Conservation (phyloP, 2,329 filamentous ascomycete species). For the Didymella sp. region DNA sequence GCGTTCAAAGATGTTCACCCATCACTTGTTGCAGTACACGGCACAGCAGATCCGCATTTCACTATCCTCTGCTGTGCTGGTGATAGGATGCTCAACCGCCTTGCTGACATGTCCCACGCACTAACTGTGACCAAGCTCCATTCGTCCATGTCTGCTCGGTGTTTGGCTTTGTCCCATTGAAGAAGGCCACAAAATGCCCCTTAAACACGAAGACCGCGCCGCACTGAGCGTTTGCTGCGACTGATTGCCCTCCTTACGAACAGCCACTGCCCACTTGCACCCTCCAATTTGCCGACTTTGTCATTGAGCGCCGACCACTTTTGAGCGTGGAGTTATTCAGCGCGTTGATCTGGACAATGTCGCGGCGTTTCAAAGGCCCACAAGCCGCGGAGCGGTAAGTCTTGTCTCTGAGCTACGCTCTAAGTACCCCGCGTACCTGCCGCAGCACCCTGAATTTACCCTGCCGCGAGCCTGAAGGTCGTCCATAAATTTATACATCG, state of each 20-base stretch:
- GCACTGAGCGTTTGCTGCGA: constrained; percentile 14
- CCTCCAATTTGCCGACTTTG: constrained; percentile 7
- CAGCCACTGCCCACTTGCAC: constrained; percentile 1
- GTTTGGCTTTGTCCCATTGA: constrained; percentile 12
- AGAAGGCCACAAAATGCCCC: constrained; percentile 15
- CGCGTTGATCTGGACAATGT: constrained; percentile 18
- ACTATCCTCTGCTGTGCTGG: constrained; percentile 18
- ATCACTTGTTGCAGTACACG: constrained; percentile 11
- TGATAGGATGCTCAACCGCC: constrained; percentile 21
- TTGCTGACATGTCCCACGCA: constrained; percentile 33
- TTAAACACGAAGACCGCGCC: constrained; percentile 12
- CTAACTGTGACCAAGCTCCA: constrained; percentile 24
- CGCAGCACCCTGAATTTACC: constrained; percentile 24
- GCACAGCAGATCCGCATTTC: constrained; percentile 18
- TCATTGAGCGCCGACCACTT: neutral
- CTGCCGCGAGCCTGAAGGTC: constrained; percentile 19
- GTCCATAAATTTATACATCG: constrained; percentile 17
- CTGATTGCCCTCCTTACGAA: constrained; percentile 1
- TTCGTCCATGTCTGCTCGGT: constrained; percentile 13
- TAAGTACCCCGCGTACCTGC: constrained; percentile 22
- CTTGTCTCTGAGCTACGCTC: constrained; percentile 8
- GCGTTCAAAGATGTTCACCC: constrained; percentile 1
- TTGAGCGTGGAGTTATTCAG: constrained; percentile 4
- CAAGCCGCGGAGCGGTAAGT: constrained; percentile 16
- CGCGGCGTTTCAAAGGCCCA: constrained; percentile 21